Conservation (phyloP, 345 rosid species). For the Mercurialis annua region DNA sequence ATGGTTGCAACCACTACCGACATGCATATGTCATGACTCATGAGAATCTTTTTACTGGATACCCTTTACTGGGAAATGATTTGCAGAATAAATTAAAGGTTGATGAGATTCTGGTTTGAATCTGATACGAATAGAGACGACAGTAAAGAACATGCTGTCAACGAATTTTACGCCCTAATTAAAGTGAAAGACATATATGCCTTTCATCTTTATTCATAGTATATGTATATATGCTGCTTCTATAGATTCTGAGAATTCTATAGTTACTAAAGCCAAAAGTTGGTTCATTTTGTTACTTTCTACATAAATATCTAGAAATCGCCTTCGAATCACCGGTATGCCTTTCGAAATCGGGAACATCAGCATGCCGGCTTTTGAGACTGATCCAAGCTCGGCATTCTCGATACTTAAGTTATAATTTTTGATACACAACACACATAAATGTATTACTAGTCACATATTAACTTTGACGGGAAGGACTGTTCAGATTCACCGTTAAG, state of each 20-base stretch:
- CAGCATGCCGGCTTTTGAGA: background rate
- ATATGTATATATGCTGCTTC: background rate
- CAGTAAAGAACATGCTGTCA: constrained; percentile 6
- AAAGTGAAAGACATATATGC: constrained; percentile 6
- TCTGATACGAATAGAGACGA: constrained; percentile 1
- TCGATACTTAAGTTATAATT: background rate
- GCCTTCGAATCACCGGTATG: too few species aligned
- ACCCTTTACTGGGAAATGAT: background rate
- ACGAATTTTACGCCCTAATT: background rate
- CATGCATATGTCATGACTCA: background rate
- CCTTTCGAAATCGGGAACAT: background rate
- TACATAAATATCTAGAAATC: too few species aligned
- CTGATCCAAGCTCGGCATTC: background rate
- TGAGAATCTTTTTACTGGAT: background rate
- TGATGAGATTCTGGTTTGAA: constrained; percentile 5
- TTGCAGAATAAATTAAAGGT: constrained; percentile 12
- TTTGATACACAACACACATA: background rate
- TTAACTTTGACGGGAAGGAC: background rate
- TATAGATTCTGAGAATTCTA: background rate
- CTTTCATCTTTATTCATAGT: constrained; percentile 5
- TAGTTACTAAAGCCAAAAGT: background rate
- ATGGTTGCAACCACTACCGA: constrained; percentile 12
- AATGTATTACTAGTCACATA: background rate
- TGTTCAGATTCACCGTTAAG: background rate
- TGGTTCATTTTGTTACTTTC: background rate